A percentile compares a stretch with the other conserved stretches of the same genome.
phyloP scores from a whole-genome alignment of 805 yeast species.

The Metschnikowia corniflorae region DNA sequence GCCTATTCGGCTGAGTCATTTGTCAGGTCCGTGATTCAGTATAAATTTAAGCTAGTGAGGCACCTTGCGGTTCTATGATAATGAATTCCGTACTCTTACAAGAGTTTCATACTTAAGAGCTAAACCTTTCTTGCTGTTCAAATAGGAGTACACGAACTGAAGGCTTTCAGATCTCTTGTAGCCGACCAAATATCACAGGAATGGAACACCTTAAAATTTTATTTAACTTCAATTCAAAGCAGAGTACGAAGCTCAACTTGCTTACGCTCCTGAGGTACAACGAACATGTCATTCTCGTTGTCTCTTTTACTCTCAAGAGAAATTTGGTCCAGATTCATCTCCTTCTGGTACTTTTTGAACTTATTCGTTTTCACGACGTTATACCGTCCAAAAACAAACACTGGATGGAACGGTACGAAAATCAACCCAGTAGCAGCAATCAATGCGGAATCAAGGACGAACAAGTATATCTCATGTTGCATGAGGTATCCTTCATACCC shows the following conservation, averaged over 20 bases:
- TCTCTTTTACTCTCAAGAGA: neutral
- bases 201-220: too few relatives aligned
- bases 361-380: slow-evolving; percentile 14
- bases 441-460: slow-evolving; percentile 39
- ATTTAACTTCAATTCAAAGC: neutral
- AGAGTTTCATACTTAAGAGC: too few relatives aligned
- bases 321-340: neutral
- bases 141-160: too few relatives aligned
- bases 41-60: too few relatives aligned
- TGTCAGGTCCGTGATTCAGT: too few relatives aligned
- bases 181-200: too few relatives aligned
- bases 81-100: too few relatives aligned
- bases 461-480: slow-evolving; percentile 33
- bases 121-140: too few relatives aligned
- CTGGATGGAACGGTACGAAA: slow-evolving; percentile 39
- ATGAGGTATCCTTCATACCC: slow-evolving; percentile 38
- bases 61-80: too few relatives aligned
- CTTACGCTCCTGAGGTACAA: neutral
- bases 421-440: slow-evolving; percentile 33
- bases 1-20: too few relatives aligned
- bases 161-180: too few relatives aligned
- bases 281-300: neutral
- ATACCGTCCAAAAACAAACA: slow-evolving; percentile 30
- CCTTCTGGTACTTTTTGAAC: slow-evolving; percentile 6
- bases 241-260: neutral